Base-by-base conservation (phyloP, 129 eudicot species). In the Apium graveolens region DNA sequence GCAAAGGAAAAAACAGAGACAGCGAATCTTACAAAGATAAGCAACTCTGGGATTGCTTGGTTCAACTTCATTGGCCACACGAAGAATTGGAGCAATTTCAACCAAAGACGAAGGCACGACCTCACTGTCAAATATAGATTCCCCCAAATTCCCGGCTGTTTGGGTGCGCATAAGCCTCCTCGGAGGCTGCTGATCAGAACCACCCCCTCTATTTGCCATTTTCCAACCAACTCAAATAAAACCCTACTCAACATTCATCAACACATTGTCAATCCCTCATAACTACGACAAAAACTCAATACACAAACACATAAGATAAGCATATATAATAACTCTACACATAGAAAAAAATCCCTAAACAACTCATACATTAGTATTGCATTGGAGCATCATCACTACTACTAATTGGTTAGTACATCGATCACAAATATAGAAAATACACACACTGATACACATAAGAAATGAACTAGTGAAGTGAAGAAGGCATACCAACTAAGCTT, bases 11-110 rank as follows among this genome's bases (percentile, higher is more conserved):
- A 24, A 51, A 16, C 24, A 1, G 43, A 60, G 45, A 35, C 26
- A 21, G 21, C 10, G 77, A 0, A 31, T 80, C 97, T 90, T 85
- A 96, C 99, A 92, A 8, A 96, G 90, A 83, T 96, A 96, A 68
- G 99, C 92, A 74, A 96, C 99, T 80, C 99, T 89, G 17, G 97
- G 90, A 78, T 96, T 96, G 84, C 93, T 89, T 1, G 88, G 88
- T 83, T 96, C 99, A 37, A 96, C 99, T 85, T 96, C 99, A 85
- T 96, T 96, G 78, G 99, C 99, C 81, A 92, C 99, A 83, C 99
- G 97, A 55, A 96, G 95, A 86, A 96, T 96, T 2, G 99, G 97
- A 74, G 97, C 99, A 81, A 96, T 96, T 80, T 96, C 99, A 45
- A 80, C 88, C 73, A 96, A 80, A 34, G 99, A 92, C 18, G 99